A percentile compares a stretch with the other conserved stretches of the same genome.
phyloP scores from a whole-genome alignment of 805 yeast species.

The Kregervanrija delftensis region DNA sequence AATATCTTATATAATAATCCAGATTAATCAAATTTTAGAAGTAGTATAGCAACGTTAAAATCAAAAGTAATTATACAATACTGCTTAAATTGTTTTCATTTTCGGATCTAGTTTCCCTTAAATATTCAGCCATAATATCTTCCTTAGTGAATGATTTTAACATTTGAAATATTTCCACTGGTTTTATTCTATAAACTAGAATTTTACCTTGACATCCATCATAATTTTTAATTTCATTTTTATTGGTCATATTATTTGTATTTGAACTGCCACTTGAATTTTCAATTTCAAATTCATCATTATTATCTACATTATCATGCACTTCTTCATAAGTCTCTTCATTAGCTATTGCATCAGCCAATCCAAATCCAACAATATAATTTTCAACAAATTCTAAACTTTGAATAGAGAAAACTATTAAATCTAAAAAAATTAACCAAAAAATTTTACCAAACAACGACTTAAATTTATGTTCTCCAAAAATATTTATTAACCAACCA shows the following conservation, averaged over 20 bases:
- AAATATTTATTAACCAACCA: conserved; percentile 33
- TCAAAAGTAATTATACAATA: no score
- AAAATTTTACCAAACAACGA: conserved; percentile 21
- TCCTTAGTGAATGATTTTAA: conserved; percentile 15
- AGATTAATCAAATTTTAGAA: no score
- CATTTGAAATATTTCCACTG: conserved; percentile 21
- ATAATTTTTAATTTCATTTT: conserved; percentile 11
- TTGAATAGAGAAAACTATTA: conserved; percentile 25
- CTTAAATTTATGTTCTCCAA: conserved; percentile 35
- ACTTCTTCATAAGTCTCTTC: conserved; percentile 18
- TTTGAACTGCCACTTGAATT: no score
- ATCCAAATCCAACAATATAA: conserved; percentile 23
- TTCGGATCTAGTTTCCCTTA: neutral
- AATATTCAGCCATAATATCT: conserved; percentile 5
- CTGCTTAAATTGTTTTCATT: no score
- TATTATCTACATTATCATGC: conserved; percentile 9
- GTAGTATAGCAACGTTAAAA: no score
- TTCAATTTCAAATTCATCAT: no score
- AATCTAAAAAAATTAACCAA: conserved; percentile 26
- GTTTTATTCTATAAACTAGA: conserved; percentile 29
- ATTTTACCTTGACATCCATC: conserved; percentile 44
- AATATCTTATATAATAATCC: no score
- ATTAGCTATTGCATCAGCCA: conserved; percentile 21
- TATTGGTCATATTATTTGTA: no score
- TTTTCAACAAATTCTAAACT: conserved; percentile 25